Evolutionary conservation across 176 grass and related monocot species (phyloP).

Genomic region (Aegilops speltoides): DNA sequence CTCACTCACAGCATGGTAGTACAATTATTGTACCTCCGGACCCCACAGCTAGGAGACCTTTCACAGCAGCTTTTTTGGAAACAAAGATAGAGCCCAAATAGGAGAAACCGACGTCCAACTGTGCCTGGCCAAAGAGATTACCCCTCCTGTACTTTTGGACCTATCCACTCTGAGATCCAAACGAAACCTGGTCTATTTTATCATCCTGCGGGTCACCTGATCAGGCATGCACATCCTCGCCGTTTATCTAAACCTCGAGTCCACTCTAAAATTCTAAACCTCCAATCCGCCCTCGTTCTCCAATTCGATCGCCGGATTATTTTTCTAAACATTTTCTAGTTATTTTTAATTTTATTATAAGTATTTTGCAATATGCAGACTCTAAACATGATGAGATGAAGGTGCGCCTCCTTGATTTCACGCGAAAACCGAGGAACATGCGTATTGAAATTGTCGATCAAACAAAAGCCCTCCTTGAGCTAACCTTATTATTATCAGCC

Average conservation of each 20-base stretch:
- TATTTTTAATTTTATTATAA: background rate
- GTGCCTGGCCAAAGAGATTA: background rate
- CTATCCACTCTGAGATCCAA: conserved; percentile 29
- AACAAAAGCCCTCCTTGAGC: background rate
- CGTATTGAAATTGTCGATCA: background rate
- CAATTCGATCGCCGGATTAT: background rate
- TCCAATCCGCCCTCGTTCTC: background rate
- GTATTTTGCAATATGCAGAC: background rate
- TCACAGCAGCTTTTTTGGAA: background rate
- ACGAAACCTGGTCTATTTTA: background rate
- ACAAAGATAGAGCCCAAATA: background rate
- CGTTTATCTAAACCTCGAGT: background rate
- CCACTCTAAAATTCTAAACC: background rate
- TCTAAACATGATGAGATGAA: background rate
- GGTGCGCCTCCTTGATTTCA: background rate
- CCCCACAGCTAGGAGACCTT: background rate
- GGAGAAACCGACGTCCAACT: background rate
- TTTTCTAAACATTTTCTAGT: background rate
- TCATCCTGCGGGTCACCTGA: background rate
- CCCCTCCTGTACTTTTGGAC: background rate
- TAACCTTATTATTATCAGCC: conserved; percentile 44
- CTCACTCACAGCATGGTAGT: background rate
- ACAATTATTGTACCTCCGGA: conserved; percentile 3
- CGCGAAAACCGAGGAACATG: background rate
- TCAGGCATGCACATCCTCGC: background rate